Evolutionary conservation across 2,329 filamentous ascomycete species (phyloP).

Genomic region (Peltaster fructicola): DNA sequence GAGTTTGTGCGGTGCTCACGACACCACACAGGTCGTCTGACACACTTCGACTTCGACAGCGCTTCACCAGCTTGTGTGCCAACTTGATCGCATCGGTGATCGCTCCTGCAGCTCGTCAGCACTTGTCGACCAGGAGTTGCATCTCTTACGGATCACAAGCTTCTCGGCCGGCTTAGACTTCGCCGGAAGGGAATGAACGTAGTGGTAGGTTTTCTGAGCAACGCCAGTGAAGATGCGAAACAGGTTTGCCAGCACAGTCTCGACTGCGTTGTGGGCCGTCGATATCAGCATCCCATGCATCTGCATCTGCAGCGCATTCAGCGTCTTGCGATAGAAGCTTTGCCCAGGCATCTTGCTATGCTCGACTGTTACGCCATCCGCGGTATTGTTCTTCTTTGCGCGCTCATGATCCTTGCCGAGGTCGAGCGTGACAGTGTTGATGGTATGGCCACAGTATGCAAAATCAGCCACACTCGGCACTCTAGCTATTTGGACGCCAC

Average conservation of each 20-base stretch:
- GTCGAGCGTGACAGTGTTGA: conserved; percentile 58
- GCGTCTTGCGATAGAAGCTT: conserved; percentile 61
- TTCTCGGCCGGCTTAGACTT: conserved; percentile 37
- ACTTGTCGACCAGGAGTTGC: no score
- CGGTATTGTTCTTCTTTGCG: conserved; percentile 33
- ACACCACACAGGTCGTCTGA: no score
- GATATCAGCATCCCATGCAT: conserved; percentile 73
- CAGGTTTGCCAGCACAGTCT: conserved; percentile 56
- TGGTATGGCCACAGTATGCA: conserved; percentile 72
- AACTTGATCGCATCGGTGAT: conserved; percentile 49
- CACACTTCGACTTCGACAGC: no score
- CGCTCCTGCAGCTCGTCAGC: conserved; percentile 32
- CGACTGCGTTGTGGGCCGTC: conserved; percentile 53
- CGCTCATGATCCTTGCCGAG: conserved; percentile 51
- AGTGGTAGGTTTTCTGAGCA: conserved; percentile 53
- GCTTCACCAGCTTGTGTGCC: conserved; percentile 45
- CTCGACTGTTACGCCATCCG: conserved; percentile 65
- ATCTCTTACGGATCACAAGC: conserved; percentile 46
- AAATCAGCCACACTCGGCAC: conserved; percentile 36
- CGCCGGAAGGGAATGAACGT: conserved; percentile 40
- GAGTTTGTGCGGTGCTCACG: conserved; percentile 41
- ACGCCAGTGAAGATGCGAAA: conserved; percentile 59
- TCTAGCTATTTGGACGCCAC: conserved; percentile 34
- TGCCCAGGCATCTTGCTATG: conserved; percentile 53
- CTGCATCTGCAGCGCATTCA: conserved; percentile 65